phyloP scores from a whole-genome alignment of 768 basidiomycete genomes.

The Amanita fuliginea region DNA sequence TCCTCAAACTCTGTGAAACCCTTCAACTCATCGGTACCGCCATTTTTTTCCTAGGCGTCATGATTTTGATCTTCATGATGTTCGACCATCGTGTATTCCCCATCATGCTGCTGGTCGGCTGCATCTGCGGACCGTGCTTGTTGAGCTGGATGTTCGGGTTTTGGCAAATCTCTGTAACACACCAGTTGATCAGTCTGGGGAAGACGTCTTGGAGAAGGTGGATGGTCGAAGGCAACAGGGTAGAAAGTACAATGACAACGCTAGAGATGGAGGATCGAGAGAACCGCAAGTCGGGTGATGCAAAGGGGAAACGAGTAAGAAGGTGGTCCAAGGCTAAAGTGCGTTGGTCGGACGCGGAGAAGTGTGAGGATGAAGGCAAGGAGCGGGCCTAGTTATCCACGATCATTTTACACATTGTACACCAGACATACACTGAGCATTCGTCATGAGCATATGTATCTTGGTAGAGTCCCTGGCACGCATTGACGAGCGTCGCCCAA shows the following conservation, averaged over 20 bases:
- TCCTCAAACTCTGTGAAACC: conserved; percentile 3
- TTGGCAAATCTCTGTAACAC: background rate
- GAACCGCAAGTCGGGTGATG: background rate
- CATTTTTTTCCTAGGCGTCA: conserved; percentile 1
- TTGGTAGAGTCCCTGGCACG: too few relatives aligned
- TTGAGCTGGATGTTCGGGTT: background rate
- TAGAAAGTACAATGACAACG: background rate
- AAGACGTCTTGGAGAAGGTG: background rate
- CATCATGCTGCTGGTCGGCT: background rate
- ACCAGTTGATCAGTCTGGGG: background rate
- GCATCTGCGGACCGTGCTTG: background rate
- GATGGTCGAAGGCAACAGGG: background rate
- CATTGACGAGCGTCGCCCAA: too few relatives aligned
- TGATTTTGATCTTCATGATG: conserved; percentile 3
- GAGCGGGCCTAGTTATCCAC: too few relatives aligned
- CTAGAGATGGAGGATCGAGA: background rate
- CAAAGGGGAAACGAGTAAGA: background rate
- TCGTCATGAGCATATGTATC: too few relatives aligned
- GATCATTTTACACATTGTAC: too few relatives aligned
- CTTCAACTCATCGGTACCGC: conserved; percentile 3
- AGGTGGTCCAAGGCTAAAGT: too few relatives aligned
- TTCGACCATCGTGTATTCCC: background rate
- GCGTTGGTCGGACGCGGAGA: too few relatives aligned
- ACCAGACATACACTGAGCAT: too few relatives aligned
- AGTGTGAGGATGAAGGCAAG: too few relatives aligned